Conservation (phyloP, 2,329 filamentous ascomycete species). For the Tothia fuscella region DNA sequence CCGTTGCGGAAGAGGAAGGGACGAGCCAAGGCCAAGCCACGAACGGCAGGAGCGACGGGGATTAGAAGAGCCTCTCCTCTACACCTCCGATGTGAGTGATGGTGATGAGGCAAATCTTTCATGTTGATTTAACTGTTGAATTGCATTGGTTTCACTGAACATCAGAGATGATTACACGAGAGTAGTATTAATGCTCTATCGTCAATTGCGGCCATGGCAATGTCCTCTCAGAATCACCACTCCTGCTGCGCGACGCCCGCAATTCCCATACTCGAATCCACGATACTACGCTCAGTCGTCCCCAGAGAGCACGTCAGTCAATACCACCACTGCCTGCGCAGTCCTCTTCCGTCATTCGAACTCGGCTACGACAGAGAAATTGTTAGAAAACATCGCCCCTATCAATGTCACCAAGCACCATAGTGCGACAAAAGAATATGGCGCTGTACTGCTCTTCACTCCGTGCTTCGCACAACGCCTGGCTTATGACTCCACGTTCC, state of each 20-base stretch:
- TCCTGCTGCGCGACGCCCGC: not conserved
- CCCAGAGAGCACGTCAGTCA: not conserved
- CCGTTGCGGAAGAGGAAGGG: too few relatives aligned
- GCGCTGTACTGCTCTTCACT: conserved; percentile 6
- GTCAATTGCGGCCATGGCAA: conserved; percentile 9
- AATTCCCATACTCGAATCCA: not conserved
- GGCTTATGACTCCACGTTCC: not conserved
- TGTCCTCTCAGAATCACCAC: not conserved
- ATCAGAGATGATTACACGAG: too few relatives aligned
- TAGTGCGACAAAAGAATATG: not conserved
- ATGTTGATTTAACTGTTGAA: too few relatives aligned
- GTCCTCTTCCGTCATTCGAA: not conserved
- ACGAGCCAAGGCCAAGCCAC: too few relatives aligned
- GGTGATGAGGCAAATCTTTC: too few relatives aligned
- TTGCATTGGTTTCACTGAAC: too few relatives aligned
- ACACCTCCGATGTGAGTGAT: too few relatives aligned
- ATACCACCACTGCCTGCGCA: too few relatives aligned
- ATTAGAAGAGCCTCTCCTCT: too few relatives aligned
- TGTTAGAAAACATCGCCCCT: conserved; percentile 2
- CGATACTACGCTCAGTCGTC: too few relatives aligned
- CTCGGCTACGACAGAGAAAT: not conserved
- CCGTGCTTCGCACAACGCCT: conserved; percentile 5
- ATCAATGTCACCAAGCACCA: not conserved
- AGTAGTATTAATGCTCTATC: conserved; percentile 3
- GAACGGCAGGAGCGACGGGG: too few relatives aligned